Base-by-base conservation (phyloP, 371 early-diverging fungal species). In the Saksenaea oblongispora region DNA sequence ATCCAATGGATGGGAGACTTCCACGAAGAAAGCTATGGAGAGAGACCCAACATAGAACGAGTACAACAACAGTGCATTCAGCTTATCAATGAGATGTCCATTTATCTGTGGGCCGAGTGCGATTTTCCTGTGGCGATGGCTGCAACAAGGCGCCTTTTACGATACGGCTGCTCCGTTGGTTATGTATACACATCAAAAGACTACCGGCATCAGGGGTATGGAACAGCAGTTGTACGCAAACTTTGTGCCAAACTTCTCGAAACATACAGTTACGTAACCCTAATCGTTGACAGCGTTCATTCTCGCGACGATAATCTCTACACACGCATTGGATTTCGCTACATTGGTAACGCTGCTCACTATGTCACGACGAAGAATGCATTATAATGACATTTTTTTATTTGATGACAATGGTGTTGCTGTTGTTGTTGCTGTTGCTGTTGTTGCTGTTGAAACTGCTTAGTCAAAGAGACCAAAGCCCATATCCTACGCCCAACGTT, bases 391-490 rank as follows among this genome's bases (percentile, higher is more conserved):
- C 17, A 31, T 4, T 4, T 31, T 31, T 47, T 41, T 47, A 18
- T 47, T 47, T 18, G n/a, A 18, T 47, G 22, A 47, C 18, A 39
- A 8, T 15, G 10, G 14, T 34, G 47, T 5, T 27, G 28, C 28
- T 56, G 27, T 7, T 56, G 27, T 47, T 34, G 24, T 58, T 15
- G 54, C 0, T 2, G 58, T 24, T 34, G 10, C 7, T 34, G 47
- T 15, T 27, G 28, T 24, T 56, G 27, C 2, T 61, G 37, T 35
- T 34, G 24, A 22, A 4, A 47, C 17, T 55, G 71, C 67, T 78
- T 78, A 78, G 69, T 78, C 78, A 63, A 78, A 78, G 58, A 78
- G 75, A 75, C 78, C 78, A 69, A 78, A 78, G 71, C 78, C 78
- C 78, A 78, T 78, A 67, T 78, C 78, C 61, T 69, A 63, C 36